These are phyloP conservation scores for Elsinoe ampelina DNA, from an alignment of 2,329 filamentous ascomycete genomes.

Conservation along the genomic window DNA sequence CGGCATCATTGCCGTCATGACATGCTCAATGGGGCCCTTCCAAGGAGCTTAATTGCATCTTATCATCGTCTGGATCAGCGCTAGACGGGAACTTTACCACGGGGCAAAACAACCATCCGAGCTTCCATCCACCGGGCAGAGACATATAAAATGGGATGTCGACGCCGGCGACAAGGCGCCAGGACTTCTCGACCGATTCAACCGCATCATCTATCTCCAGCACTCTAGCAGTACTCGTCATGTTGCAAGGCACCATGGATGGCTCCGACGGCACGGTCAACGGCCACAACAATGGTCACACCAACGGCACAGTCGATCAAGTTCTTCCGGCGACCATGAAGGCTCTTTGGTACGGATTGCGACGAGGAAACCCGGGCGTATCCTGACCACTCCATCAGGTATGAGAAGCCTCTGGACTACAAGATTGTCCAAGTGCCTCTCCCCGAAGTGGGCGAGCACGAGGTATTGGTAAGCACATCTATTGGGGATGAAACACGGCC, in stretches of 20 bases:
- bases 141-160: slow-evolving; percentile 2
- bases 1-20: slow-evolving; percentile 10
- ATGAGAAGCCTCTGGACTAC: slow-evolving; percentile 13
- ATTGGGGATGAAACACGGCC: neutral
- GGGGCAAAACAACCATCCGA: slow-evolving; percentile 2
- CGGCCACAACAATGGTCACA: neutral
- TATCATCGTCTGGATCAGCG: slow-evolving; percentile 6
- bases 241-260: slow-evolving; percentile 10
- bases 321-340: slow-evolving; percentile 12
- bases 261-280: neutral
- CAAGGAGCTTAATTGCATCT: slow-evolving; percentile 11
- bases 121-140: neutral
- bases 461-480: slow-evolving; percentile 13
- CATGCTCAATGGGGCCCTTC: slow-evolving; percentile 8
- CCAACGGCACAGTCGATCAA: slow-evolving; percentile 1
- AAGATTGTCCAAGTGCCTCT: slow-evolving; percentile 13
- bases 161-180: neutral
- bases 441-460: slow-evolving; percentile 12
- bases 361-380: neutral
- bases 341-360: slow-evolving; percentile 8
- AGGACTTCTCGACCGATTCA: neutral
- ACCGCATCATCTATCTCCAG: neutral
- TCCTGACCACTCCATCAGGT: slow-evolving; percentile 10
- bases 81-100: slow-evolving; percentile 7
- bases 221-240: neutral